Evolutionary conservation across 495 filamentous ascomycete species (phyloP).

Genomic region (Endocarpon pusillum): DNA sequence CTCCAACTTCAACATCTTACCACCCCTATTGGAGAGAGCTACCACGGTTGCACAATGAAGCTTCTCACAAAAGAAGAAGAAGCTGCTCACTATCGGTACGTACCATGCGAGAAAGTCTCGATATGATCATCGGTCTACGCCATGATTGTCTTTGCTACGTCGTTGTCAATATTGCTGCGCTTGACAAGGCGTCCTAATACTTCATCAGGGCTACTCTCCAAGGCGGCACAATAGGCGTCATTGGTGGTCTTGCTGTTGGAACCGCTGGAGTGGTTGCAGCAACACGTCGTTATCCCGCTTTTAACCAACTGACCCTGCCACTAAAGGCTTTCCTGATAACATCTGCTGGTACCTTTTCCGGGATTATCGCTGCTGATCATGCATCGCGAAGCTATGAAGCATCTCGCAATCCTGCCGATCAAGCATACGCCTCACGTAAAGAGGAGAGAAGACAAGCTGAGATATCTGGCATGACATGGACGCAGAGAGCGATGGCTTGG

Average conservation of each 20-base stretch:
- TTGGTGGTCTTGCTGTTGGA: constrained; percentile 46
- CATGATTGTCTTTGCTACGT: too few relatives aligned
- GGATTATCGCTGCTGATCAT: constrained; percentile 74
- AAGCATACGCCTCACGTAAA: constrained; percentile 47
- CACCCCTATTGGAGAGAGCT: too few relatives aligned
- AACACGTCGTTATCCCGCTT: constrained; percentile 44
- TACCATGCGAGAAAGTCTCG: too few relatives aligned
- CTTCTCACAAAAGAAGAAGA: constrained; percentile 89
- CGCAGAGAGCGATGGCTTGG: constrained; percentile 38
- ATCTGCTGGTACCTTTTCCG: constrained; percentile 63
- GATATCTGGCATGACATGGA: constrained; percentile 30
- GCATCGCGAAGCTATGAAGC: constrained; percentile 57
- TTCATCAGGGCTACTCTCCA: constrained; percentile 45
- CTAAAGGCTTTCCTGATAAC: constrained; percentile 84
- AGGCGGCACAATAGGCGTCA: constrained; percentile 57
- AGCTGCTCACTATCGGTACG: constrained; percentile 42
- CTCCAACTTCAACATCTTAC: too few relatives aligned
- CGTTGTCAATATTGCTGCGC: too few relatives aligned
- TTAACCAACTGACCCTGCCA: constrained; percentile 67
- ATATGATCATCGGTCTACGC: too few relatives aligned
- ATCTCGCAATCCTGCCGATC: constrained; percentile 42
- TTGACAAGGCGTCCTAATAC: neutral
- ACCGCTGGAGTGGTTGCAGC: constrained; percentile 44
- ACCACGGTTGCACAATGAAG: constrained; percentile 90
- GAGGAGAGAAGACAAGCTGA: constrained; percentile 32